These are phyloP conservation scores for Podila epigama DNA, from an alignment of 192 early-diverging fungal genomes.

Conservation along the genomic window DNA sequence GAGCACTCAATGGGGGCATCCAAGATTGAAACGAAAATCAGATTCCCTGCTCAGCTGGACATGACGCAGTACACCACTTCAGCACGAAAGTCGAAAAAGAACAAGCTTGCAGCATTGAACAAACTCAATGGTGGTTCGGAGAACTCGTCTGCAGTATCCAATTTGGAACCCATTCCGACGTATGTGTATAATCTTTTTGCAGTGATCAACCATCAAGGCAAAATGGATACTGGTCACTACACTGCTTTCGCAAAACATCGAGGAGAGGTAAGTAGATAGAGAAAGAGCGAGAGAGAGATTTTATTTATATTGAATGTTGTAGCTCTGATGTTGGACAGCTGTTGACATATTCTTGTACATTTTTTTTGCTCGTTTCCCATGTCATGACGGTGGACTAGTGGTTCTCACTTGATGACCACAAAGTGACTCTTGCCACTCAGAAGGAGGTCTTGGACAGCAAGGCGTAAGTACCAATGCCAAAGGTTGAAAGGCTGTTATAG, in stretches of 20 bases:
- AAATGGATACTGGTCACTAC: conserved; percentile 96
- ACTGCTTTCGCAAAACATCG: conserved; percentile 82
- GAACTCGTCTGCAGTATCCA: conserved; percentile 30
- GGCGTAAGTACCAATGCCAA: conserved; percentile 56
- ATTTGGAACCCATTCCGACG: conserved; percentile 64
- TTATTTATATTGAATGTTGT: too few species aligned
- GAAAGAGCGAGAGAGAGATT: too few species aligned
- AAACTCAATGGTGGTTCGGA: conserved; percentile 42
- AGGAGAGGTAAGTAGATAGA: conserved; percentile 75
- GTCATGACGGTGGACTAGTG: too few species aligned
- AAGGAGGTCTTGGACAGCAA: conserved; percentile 81
- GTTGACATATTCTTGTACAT: too few species aligned
- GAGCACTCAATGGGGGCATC: conserved; percentile 72
- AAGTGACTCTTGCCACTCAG: conserved; percentile 69
- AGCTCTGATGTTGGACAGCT: too few species aligned
- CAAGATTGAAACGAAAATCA: conserved; percentile 91
- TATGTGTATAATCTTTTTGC: conserved; percentile 90
- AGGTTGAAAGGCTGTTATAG: background rate
- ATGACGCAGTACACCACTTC: conserved; percentile 90
- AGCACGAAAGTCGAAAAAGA: conserved; percentile 53
- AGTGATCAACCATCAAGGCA: conserved; percentile 91
- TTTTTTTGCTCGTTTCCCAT: background rate
- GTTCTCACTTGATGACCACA: conserved; percentile 91
- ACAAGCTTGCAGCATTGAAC: conserved; percentile 50
- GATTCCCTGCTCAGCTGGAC: conserved; percentile 85